A percentile compares a stretch with the other conserved stretches of the same genome.
phyloP scores from a whole-genome alignment of 208 protist genomes.

The Trypanosomatidae sp. region DNA sequence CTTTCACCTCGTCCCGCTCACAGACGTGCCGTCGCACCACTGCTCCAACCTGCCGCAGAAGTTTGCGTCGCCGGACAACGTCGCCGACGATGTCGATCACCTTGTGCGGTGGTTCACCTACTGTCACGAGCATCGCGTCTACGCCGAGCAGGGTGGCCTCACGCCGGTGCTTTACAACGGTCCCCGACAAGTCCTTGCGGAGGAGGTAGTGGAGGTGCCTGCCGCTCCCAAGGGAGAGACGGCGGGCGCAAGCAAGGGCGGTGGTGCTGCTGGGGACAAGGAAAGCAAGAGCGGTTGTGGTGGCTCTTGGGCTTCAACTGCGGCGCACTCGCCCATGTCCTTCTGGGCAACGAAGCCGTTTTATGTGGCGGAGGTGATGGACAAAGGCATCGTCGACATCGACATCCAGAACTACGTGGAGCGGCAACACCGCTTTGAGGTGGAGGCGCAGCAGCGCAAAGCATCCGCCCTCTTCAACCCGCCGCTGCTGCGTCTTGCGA shows the following conservation, averaged over 20 bases:
- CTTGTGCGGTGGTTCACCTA: slow-evolving; percentile 50
- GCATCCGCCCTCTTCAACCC: slow-evolving; percentile 5
- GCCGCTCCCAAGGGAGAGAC: no score
- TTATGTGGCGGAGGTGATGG: slow-evolving; percentile 38
- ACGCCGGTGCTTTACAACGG: slow-evolving; percentile 29
- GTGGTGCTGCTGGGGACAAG: no score
- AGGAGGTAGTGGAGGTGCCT: slow-evolving; percentile 24
- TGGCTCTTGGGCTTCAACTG: no score
- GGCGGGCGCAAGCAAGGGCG: no score
- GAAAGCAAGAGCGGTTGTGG: no score
- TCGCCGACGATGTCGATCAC: slow-evolving; percentile 25
- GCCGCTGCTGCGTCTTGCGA: slow-evolving; percentile 5
- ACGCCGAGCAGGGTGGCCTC: slow-evolving; percentile 35
- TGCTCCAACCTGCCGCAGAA: slow-evolving; percentile 31
- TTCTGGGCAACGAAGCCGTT: slow-evolving; percentile 24
- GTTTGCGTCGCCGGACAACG: slow-evolving; percentile 27
- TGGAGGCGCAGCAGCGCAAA: slow-evolving; percentile 25
- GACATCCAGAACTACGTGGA: slow-evolving; percentile 66
- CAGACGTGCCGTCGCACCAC: slow-evolving; percentile 43
- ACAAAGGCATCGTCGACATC: slow-evolving; percentile 34
- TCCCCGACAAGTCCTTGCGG: slow-evolving; percentile 5
- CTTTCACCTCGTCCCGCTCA: slow-evolving; percentile 44
- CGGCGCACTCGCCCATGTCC: no score
- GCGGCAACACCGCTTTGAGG: slow-evolving; percentile 36
- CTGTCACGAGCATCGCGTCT: slow-evolving; percentile 30